Conservation (phyloP, 768 basidiomycete genomes). For the Russula compacta region DNA sequence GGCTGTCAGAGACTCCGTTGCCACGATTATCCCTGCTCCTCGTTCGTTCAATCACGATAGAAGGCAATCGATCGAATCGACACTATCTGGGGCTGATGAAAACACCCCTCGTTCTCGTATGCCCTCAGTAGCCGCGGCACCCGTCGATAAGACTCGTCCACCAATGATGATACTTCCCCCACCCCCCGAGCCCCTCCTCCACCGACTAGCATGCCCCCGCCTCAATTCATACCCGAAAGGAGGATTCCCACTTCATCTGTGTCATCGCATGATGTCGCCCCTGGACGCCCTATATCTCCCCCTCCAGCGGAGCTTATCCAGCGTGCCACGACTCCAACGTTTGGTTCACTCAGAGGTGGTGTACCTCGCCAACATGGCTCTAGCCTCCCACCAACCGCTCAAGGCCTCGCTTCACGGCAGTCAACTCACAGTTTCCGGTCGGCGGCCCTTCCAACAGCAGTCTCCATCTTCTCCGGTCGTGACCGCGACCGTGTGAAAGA, state of each 20-base stretch:
- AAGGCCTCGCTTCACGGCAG: slow-evolving; percentile 56
- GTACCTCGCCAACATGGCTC: slow-evolving; percentile 58
- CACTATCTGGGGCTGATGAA: slow-evolving; percentile 45
- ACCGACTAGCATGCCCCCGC: slow-evolving; percentile 61
- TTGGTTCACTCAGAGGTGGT: slow-evolving; percentile 50
- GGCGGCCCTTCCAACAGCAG: slow-evolving; percentile 48
- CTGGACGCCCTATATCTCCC: slow-evolving; percentile 85
- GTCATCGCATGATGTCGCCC: slow-evolving; percentile 51
- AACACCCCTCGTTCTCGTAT: slow-evolving; percentile 47
- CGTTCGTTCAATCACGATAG: slow-evolving; percentile 50
- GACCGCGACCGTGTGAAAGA: slow-evolving; percentile 47
- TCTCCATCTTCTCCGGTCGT: slow-evolving; percentile 25
- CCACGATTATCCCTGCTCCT: slow-evolving; percentile 40
- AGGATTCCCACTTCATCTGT: slow-evolving; percentile 37
- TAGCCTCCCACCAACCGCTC: slow-evolving; percentile 64
- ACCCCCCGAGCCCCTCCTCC: slow-evolving; percentile 73
- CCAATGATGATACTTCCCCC: slow-evolving; percentile 75
- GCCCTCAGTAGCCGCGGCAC: slow-evolving; percentile 44
- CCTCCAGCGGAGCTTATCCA: slow-evolving; percentile 89
- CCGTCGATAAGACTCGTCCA: slow-evolving; percentile 70
- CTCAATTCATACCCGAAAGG: slow-evolving; percentile 65
- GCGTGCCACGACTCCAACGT: slow-evolving; percentile 81
- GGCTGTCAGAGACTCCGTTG: slow-evolving; percentile 43
- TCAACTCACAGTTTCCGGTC: slow-evolving; percentile 82
- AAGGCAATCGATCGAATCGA: slow-evolving; percentile 65